These are phyloP conservation scores for Irpex sp. DNA, from an alignment of 1,284 basidiomycete species.

Conservation along the genomic window DNA sequence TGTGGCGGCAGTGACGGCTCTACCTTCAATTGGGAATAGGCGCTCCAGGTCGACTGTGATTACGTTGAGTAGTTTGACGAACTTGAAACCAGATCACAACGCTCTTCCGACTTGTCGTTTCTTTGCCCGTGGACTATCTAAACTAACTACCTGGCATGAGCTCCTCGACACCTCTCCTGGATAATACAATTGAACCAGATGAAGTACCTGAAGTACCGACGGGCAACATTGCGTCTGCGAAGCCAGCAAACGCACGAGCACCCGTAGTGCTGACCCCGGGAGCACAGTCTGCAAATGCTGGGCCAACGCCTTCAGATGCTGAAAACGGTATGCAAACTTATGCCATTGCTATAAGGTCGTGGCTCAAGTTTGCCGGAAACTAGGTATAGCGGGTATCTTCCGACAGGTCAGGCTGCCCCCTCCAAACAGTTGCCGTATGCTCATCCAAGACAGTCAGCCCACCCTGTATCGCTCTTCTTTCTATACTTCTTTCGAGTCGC, in stretches of 20 bases:
- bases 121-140: neutral
- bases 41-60: neutral
- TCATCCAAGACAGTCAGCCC: constrained; percentile 57
- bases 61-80: neutral
- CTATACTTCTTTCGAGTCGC: constrained; percentile 84
- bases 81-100: neutral
- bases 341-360: neutral
- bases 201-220: constrained; percentile 37
- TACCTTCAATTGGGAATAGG: too few relatives aligned
- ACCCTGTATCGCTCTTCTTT: constrained; percentile 80
- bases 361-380: neutral
- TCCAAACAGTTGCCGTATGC: neutral
- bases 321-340: constrained; percentile 32
- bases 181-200: constrained; percentile 66
- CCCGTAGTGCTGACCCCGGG: constrained; percentile 58
- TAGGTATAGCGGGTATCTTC: constrained; percentile 73
- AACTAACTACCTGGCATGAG: constrained; percentile 40
- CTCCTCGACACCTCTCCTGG: constrained; percentile 51
- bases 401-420: constrained; percentile 49
- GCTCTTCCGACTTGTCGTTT: neutral
- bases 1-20: too few relatives aligned
- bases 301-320: constrained; percentile 59
- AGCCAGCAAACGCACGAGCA: constrained; percentile 28
- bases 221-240: constrained; percentile 35
- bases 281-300: constrained; percentile 32